A percentile compares a stretch with the other conserved stretches of the same genome.
These are phyloP conservation scores for Xylaria digitata DNA, from an alignment of 2,329 filamentous ascomycete genomes.

Conservation along the genomic window DNA sequence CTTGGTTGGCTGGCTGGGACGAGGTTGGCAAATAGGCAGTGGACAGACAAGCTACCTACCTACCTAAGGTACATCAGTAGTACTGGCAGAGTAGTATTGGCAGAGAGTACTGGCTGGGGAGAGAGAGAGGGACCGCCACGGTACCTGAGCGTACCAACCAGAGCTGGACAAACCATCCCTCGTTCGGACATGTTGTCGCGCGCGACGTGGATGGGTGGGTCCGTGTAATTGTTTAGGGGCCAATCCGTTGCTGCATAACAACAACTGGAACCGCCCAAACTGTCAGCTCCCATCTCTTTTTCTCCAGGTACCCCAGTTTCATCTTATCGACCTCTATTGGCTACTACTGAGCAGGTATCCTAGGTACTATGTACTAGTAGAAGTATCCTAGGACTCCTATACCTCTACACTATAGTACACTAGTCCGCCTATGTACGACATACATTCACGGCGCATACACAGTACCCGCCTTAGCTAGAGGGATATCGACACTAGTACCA, in stretches of 20 bases:
- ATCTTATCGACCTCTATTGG: constrained; percentile 18
- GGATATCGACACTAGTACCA: no score
- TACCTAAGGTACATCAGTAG: not conserved
- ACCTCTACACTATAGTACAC: no score
- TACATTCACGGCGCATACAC: no score
- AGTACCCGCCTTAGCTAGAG: no score
- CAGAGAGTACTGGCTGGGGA: no score
- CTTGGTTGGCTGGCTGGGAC: constrained; percentile 43
- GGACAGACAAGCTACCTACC: no score
- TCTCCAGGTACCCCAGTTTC: constrained; percentile 23
- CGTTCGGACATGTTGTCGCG: constrained; percentile 23
- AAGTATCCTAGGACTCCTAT: no score
- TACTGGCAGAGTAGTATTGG: no score
- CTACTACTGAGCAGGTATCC: not conserved
- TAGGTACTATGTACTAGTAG: no score
- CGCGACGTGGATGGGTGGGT: constrained; percentile 43
- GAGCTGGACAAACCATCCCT: not conserved
- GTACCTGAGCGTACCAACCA: not conserved
- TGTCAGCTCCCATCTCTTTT: constrained; percentile 29
- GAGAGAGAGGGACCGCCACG: constrained; percentile 3
- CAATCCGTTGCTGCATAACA: constrained; percentile 46
- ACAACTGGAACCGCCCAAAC: constrained; percentile 26
- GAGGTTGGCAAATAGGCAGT: constrained; percentile 25
- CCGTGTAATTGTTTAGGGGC: constrained; percentile 38
- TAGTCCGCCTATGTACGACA: no score